phyloP scores from a whole-genome alignment of 1,139 yeast species.

The Debaryomyces robertsiae region DNA sequence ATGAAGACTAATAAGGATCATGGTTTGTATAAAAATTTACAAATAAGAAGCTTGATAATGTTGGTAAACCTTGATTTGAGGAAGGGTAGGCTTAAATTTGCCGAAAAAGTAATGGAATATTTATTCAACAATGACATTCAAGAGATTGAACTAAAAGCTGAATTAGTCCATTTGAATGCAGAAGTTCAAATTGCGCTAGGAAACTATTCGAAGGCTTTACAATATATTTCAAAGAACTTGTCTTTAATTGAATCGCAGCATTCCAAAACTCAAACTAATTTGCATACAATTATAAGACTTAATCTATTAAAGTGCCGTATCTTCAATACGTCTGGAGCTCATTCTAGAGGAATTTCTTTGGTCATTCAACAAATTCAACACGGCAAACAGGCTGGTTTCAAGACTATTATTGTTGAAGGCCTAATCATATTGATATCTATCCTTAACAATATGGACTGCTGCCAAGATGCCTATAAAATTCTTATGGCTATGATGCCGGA shows the following conservation, averaged over 20 bases:
- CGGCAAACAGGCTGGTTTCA: constrained; percentile 45
- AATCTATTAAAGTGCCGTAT: constrained; percentile 48
- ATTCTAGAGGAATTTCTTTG: constrained; percentile 45
- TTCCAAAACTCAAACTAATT: constrained; percentile 28
- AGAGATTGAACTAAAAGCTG: constrained; percentile 35
- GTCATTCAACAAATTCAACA: constrained; percentile 47
- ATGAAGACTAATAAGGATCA: constrained; percentile 26
- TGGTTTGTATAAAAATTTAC: constrained; percentile 40
- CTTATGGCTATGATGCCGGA: constrained; percentile 42
- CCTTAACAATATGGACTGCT: constrained; percentile 36
- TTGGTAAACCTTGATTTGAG: constrained; percentile 38
- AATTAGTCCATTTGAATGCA: constrained; percentile 29
- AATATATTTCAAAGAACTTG: constrained; percentile 32
- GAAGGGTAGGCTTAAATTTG: constrained; percentile 35
- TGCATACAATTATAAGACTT: constrained; percentile 43
- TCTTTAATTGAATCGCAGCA: constrained; percentile 23
- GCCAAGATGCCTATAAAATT: constrained; percentile 39
- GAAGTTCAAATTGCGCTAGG: constrained; percentile 32
- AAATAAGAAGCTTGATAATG: constrained; percentile 38
- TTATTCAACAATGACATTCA: constrained; percentile 29
- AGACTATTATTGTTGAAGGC: constrained; percentile 42
- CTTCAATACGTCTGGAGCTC: constrained; percentile 37
- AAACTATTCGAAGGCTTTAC: constrained; percentile 39
- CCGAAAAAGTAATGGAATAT: constrained; percentile 25
- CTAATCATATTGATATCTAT: constrained; percentile 40